Conservation (phyloP, 805 yeast species). For the Hemisphaericaspora nanyangensis region DNA sequence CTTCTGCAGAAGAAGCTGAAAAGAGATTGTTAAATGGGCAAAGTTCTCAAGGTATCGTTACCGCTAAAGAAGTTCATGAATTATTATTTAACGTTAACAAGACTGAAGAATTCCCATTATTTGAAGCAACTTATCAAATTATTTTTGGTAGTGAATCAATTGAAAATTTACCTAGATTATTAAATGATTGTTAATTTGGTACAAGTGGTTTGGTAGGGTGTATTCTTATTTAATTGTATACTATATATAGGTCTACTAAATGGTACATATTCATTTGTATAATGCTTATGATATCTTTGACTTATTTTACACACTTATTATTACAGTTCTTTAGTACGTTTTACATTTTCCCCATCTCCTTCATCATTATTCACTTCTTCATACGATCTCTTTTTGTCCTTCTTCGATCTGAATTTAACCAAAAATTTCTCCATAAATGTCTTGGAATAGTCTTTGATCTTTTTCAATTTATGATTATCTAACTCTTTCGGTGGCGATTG, state of each 20-base stretch:
- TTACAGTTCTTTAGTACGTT: conserved; percentile 1
- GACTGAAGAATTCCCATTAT: conserved; percentile 38
- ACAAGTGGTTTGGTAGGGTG: no score
- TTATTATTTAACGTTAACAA: conserved; percentile 33
- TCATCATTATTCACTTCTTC: neutral
- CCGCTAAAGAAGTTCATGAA: conserved; percentile 46
- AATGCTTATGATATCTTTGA: neutral
- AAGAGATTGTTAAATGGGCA: conserved; percentile 43
- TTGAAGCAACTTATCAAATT: conserved; percentile 44
- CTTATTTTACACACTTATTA: no score
- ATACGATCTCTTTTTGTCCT: conserved; percentile 13
- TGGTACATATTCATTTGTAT: neutral
- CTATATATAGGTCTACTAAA: neutral
- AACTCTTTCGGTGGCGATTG: conserved; percentile 51
- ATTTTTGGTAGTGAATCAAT: conserved; percentile 38
- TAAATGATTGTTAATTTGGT: conserved; percentile 19
- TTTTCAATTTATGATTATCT: conserved; percentile 60
- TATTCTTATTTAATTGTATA: neutral
- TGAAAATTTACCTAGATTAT: conserved; percentile 39
- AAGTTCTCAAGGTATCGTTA: conserved; percentile 44
- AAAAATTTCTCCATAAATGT: conserved; percentile 66
- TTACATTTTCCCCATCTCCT: neutral
- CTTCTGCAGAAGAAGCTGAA: conserved; percentile 40
- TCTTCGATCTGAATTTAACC: conserved; percentile 42
- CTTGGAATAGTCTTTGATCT: conserved; percentile 61